Evolutionary conservation across 805 yeast genomes (phyloP).

Genomic region (Lipomyces oligophaga): DNA sequence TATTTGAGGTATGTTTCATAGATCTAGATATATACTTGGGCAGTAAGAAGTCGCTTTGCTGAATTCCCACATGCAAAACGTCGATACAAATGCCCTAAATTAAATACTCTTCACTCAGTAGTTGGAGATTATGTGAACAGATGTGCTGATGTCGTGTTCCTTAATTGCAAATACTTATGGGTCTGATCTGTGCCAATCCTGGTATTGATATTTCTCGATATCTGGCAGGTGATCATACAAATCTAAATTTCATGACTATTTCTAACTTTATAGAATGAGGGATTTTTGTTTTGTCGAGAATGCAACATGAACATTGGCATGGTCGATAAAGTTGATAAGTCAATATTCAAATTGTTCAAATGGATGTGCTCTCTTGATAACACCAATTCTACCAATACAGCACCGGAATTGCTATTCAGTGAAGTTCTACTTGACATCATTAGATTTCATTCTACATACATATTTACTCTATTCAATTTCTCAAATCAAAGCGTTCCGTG

Average conservation of each 20-base stretch:
- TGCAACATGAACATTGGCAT: constrained; percentile 2
- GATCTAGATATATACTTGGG: too few species aligned
- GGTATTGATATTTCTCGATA: too few species aligned
- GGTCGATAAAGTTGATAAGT: background rate
- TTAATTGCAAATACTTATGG: too few species aligned
- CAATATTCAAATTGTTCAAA: constrained; percentile 43
- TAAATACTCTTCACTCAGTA: too few species aligned
- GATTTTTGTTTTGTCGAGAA: too few species aligned
- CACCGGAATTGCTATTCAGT: constrained; percentile 16
- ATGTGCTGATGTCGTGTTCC: too few species aligned
- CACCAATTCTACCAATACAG: background rate
- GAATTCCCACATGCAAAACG: constrained; percentile 10
- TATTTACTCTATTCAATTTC: constrained; percentile 33
- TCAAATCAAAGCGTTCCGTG: background rate
- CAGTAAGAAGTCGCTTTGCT: constrained; percentile 24
- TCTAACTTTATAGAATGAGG: too few species aligned
- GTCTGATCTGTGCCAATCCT: too few species aligned
- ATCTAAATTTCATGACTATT: too few species aligned
- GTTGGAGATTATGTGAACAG: too few species aligned
- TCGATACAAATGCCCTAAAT: constrained; percentile 35
- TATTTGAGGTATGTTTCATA: background rate
- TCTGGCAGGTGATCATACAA: too few species aligned
- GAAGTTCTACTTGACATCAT: constrained; percentile 43
- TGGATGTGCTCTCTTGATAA: constrained; percentile 48
- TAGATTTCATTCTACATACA: constrained; percentile 44